These are phyloP conservation scores for Collybia sordida DNA, from an alignment of 768 basidiomycete species.

Conservation along the genomic window DNA sequence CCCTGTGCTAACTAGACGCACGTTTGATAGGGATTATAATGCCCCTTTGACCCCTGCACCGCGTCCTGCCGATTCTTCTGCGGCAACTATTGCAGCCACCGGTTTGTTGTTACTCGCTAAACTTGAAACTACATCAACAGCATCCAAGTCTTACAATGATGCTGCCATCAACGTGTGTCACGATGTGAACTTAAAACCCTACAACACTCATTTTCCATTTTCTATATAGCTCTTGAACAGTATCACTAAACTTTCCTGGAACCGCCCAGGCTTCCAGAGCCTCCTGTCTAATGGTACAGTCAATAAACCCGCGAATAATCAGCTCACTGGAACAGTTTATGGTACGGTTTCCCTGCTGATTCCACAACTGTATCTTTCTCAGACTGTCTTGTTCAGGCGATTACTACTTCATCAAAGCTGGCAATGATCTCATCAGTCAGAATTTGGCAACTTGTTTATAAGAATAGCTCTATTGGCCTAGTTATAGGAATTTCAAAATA, in stretches of 20 bases:
- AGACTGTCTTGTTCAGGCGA: constrained; percentile 41
- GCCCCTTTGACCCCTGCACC: constrained; percentile 55
- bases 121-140: constrained; percentile 32
- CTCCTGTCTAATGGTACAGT: constrained; percentile 17
- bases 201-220: background rate
- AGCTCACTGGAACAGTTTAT: constrained; percentile 21
- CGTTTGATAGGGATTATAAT: constrained; percentile 62
- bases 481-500: background rate
- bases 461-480: background rate
- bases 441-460: constrained; percentile 38
- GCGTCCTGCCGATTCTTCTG: constrained; percentile 68
- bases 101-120: constrained; percentile 59
- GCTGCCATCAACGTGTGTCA: constrained; percentile 46
- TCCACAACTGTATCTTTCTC: background rate
- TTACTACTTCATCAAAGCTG: constrained; percentile 60
- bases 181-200: too few species aligned
- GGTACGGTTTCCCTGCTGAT: constrained; percentile 23
- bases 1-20: constrained; percentile 1
- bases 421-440: constrained; percentile 49
- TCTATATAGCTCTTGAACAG: constrained; percentile 10
- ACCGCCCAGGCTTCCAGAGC: constrained; percentile 15
- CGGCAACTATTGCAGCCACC: constrained; percentile 61
- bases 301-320: constrained; percentile 15
- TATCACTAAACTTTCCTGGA: constrained; percentile 16
- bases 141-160: constrained; percentile 39